Evolutionary conservation across 2,329 filamentous ascomycete species (phyloP).

Genomic region (Plectosphaerella plurivora): DNA sequence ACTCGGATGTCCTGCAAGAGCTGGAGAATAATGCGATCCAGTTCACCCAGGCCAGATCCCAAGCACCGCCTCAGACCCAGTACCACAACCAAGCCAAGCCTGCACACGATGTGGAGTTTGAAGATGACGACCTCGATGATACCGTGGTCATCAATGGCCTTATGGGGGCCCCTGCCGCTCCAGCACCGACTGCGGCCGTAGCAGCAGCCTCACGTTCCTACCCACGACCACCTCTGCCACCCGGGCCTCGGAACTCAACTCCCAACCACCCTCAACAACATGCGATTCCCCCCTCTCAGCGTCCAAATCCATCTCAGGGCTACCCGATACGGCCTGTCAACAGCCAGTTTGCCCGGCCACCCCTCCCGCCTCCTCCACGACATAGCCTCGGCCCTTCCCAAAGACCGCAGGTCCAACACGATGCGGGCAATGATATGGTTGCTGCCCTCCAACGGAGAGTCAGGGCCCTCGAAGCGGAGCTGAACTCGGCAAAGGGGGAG

Average conservation of each 20-base stretch:
- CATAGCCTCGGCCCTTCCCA: constrained; percentile 28
- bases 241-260: constrained; percentile 1
- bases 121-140: constrained; percentile 56
- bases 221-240: constrained; percentile 3
- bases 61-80: constrained; percentile 16
- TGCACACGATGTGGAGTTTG: constrained; percentile 39
- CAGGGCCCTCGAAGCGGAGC: constrained; percentile 47
- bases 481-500: constrained; percentile 64
- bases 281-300: constrained; percentile 8
- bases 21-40: constrained; percentile 61
- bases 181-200: constrained; percentile 10
- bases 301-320: background rate
- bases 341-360: constrained; percentile 37
- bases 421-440: constrained; percentile 28
- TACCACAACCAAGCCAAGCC: constrained; percentile 10
- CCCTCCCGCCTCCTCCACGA: constrained; percentile 19
- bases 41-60: constrained; percentile 46
- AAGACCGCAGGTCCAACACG: constrained; percentile 14
- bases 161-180: constrained; percentile 32
- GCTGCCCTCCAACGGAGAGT: constrained; percentile 48
- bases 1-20: constrained; percentile 52
- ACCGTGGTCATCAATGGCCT: constrained; percentile 49
- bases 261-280: background rate
- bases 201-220: background rate
- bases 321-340: constrained; percentile 20